A percentile compares a stretch with the other conserved stretches of the same genome.
phyloP scores from a whole-genome alignment of 257 asterid genomes.

The Solanum arcanum region DNA sequence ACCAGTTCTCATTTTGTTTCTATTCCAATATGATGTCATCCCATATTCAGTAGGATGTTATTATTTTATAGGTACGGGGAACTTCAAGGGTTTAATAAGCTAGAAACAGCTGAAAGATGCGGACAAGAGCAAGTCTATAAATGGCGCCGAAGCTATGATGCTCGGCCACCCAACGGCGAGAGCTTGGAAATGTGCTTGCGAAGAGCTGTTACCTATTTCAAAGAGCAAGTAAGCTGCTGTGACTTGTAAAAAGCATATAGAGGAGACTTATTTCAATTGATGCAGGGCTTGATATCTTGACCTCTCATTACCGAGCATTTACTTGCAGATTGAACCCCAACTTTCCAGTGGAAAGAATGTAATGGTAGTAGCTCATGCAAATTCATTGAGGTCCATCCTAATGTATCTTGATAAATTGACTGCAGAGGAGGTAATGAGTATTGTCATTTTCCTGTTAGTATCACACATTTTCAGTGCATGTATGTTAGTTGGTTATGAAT shows the following conservation, averaged over 20 bases:
- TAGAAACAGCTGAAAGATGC: conserved; percentile 72
- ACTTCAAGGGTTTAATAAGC: conserved; percentile 80
- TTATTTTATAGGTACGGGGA: conserved; percentile 63
- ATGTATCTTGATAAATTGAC: conserved; percentile 87
- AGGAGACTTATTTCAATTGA: neutral
- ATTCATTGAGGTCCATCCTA: conserved; percentile 82
- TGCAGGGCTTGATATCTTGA: neutral
- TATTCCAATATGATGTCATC: neutral
- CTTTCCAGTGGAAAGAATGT: conserved; percentile 62
- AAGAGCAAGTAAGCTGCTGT: conserved; percentile 49
- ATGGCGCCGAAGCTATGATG: conserved; percentile 92
- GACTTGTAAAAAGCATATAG: neutral
- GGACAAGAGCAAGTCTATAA: conserved; percentile 85
- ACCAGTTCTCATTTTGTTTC: neutral
- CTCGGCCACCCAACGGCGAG: conserved; percentile 91
- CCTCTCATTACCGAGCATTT: neutral
- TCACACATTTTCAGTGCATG: neutral
- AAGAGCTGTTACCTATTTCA: conserved; percentile 82
- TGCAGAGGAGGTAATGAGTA: conserved; percentile 56
- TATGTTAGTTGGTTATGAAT: neutral
- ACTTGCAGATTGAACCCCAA: conserved; percentile 69
- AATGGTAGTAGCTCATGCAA: conserved; percentile 94
- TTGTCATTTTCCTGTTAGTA: neutral
- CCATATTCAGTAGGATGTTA: neutral
- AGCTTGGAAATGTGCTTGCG: conserved; percentile 94